A percentile compares a stretch with the other conserved stretches of the same genome.
phyloP scores from a whole-genome alignment of 148 eudicot species.

The Chenopodium suecicum region DNA sequence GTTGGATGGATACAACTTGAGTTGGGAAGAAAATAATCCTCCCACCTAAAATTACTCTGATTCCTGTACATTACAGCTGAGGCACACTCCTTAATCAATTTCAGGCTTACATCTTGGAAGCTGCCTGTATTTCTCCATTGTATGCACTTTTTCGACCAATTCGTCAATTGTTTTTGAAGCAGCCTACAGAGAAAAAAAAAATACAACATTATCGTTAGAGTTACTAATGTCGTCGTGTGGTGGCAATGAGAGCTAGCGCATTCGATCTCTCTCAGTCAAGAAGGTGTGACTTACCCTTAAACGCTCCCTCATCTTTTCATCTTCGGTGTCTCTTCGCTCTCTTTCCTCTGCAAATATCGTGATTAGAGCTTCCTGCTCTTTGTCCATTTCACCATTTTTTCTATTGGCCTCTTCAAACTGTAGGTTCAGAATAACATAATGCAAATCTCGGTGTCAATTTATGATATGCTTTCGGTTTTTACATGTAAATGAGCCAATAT shows the following conservation, averaged over 20 bases:
- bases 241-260: too few species aligned
- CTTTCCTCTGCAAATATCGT: conserved; percentile 55
- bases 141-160: conserved; percentile 38
- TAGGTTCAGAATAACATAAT: not conserved
- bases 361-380: conserved; percentile 46
- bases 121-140: conserved; percentile 19
- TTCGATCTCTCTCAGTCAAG: not conserved
- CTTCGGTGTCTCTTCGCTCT: conserved; percentile 46
- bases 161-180: conserved; percentile 45
- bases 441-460: not conserved
- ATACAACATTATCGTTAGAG: too few species aligned
- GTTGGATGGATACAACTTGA: not conserved
- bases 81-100: not conserved
- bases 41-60: not conserved
- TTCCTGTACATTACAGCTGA: conserved; percentile 2
- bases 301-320: conserved; percentile 39
- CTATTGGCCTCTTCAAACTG: conserved; percentile 41
- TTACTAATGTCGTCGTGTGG: too few species aligned
- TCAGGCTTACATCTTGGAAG: conserved; percentile 21
- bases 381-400: conserved; percentile 34
- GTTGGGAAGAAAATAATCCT: not conserved
- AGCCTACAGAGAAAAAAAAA: conserved; percentile 27
- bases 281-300: conserved; percentile 32
- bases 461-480: not conserved
- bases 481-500: not conserved